These are phyloP conservation scores for Erodium texanum DNA, from an alignment of 441 rosid species.

Conservation along the genomic window DNA sequence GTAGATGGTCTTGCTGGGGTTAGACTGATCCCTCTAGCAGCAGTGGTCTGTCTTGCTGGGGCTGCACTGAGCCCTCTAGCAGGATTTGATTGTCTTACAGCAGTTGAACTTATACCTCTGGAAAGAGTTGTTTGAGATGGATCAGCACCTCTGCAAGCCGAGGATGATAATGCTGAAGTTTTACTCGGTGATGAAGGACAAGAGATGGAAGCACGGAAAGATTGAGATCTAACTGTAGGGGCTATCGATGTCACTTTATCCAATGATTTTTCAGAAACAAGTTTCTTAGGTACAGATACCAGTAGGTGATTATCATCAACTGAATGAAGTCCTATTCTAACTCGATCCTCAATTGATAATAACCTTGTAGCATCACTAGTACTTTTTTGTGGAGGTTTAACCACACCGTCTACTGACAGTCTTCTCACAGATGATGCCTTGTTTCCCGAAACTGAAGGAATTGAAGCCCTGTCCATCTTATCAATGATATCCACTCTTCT, in stretches of 20 bases:
- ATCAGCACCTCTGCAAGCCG: conserved; percentile 54
- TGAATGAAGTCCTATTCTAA: conserved; percentile 35
- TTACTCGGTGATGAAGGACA: conserved; percentile 59
- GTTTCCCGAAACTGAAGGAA: conserved; percentile 33
- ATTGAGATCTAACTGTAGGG: conserved; percentile 32
- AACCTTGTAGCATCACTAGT: conserved; percentile 39
- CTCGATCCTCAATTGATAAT: conserved; percentile 32
- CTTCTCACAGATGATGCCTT: conserved; percentile 46
- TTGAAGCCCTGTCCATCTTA: conserved; percentile 33
- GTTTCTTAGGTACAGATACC: conserved; percentile 35
- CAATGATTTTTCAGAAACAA: conserved; percentile 34
- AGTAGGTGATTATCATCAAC: conserved; percentile 36
- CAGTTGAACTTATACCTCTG: background rate
- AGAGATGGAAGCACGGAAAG: conserved; percentile 26
- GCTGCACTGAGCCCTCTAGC: conserved; percentile 65
- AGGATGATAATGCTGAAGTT: conserved; percentile 30
- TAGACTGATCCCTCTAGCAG: conserved; percentile 21
- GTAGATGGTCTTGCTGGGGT: conserved; percentile 50
- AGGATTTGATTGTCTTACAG: conserved; percentile 57
- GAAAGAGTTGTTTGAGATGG: conserved; percentile 31
- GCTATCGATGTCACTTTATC: conserved; percentile 42
- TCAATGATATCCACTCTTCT: conserved; percentile 58
- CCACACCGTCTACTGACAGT: conserved; percentile 33
- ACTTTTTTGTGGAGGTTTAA: conserved; percentile 50
- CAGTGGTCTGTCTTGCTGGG: conserved; percentile 35